Evolutionary conservation across 352 stramenopile species (phyloP), one percentile per base, ranked within the genome.

Genomic region (Globisporangium paroecandrum): DNA sequence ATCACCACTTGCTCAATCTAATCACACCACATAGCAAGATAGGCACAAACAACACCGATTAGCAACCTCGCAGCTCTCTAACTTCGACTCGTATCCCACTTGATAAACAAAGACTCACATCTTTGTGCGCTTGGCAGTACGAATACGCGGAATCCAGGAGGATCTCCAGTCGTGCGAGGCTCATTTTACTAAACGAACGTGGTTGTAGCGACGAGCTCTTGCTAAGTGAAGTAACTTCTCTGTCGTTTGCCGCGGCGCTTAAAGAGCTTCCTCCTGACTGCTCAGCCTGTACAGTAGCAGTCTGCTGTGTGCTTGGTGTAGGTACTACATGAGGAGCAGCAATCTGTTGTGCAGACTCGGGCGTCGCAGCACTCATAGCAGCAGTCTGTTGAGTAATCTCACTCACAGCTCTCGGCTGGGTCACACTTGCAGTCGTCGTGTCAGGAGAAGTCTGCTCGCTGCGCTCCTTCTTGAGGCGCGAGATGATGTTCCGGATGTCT

Each of bases 401-500:
- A 46, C 18, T 20, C 38, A 46, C 38, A 46, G 38, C 25, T 43
- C 54, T 60, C 9, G 7, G 25, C 18, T 60, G 6, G 0, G 8
- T 25, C 13, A 18, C 8, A 8, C 38, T 3, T 15, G 13, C 25
- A 13, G 15, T 29, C 5, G 22, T 58, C 1, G 18, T n/a, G 24
- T 3, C 18, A 20, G 20, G 54, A 27, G 27, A 20, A 38, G 27
- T 32, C 53, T 36, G 25, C 13, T 43, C 25, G n/a, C 38, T 53
- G n/a, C 24, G 51, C 22, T 67, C 62, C 32, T 32, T 51, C 51
- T 67, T 67, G n/a, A 53, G 34, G 3, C 62, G 62, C 34, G 34
- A 36, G 62, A 67, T 29, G 34, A 67, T 59, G 32, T 67, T 67
- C 22, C 32, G 51, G 34, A 67, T 53, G 22, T 59, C 62, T 15